Percentiles rank a stretch among this genome's conserved stretches.
Conservation (phyloP, 345 rosid genomes). For the Euphorbia peplus region DNA sequence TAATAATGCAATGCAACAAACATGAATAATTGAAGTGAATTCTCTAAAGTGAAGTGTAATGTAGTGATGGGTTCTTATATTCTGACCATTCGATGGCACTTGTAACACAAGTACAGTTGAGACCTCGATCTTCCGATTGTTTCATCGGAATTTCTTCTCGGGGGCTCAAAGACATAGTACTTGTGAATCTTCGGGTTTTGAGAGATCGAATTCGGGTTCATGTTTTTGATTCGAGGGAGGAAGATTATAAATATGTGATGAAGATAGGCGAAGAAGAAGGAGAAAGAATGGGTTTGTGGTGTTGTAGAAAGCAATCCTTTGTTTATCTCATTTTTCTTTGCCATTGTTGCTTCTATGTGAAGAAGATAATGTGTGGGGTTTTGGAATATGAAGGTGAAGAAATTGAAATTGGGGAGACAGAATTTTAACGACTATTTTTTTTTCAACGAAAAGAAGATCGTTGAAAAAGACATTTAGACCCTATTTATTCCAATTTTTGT, state of each 20-base stretch:
- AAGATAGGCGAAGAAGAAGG: neutral
- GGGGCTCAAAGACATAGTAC: constrained; percentile 46
- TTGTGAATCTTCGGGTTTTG: neutral
- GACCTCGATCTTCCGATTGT: constrained; percentile 18
- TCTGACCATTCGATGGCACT: constrained; percentile 56
- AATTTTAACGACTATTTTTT: constrained; percentile 11
- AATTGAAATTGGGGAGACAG: constrained; percentile 7
- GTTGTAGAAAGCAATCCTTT: constrained; percentile 24
- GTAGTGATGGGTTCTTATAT: too few species aligned
- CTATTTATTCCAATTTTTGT: too few species aligned
- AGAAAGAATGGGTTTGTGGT: constrained; percentile 30
- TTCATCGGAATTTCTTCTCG: constrained; percentile 19
- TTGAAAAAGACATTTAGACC: too few species aligned
- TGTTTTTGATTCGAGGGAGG: neutral
- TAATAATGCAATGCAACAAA: too few species aligned
- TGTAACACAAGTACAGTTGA: constrained; percentile 80
- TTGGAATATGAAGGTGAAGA: neutral
- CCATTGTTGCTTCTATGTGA: constrained; percentile 13
- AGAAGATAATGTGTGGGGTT: constrained; percentile 34
- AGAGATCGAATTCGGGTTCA: neutral
- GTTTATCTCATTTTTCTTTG: neutral
- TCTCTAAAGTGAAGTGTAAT: too few species aligned
- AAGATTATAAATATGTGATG: neutral
- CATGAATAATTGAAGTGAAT: too few species aligned
- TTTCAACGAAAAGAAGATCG: constrained; percentile 1